Evolutionary conservation across 2,329 filamentous ascomycete genomes (phyloP).

Genomic region (Pseudogymnoascus sp.): DNA sequence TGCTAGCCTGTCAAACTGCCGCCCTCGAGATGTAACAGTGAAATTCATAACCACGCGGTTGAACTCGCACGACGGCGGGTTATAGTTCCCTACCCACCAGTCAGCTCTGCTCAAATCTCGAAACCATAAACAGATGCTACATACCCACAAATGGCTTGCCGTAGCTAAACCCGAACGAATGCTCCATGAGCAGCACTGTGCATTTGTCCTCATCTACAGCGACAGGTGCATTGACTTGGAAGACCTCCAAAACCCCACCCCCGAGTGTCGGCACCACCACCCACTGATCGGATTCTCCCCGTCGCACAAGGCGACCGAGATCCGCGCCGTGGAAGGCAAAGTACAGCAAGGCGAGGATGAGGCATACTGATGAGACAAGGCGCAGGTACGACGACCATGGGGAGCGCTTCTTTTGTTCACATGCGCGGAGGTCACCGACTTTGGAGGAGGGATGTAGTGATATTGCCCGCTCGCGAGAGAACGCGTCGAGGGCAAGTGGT

Average conservation of each 20-base stretch:
- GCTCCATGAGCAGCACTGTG: slow-evolving; percentile 56
- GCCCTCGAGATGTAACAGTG: slow-evolving; percentile 62
- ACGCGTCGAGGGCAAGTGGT: not conserved
- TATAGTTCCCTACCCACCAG: slow-evolving; percentile 46
- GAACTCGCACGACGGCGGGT: slow-evolving; percentile 61
- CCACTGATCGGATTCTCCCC: not conserved
- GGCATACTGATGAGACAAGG: not conserved
- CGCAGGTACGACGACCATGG: not conserved
- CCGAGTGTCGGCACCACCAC: not conserved
- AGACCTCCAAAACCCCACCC: slow-evolving; percentile 47
- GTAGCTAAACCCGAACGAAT: slow-evolving; percentile 67
- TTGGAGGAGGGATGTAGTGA: not conserved
- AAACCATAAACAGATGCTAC: slow-evolving; percentile 23
- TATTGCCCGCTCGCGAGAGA: not conserved
- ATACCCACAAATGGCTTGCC: slow-evolving; percentile 65
- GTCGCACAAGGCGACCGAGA: not conserved
- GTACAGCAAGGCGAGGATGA: not conserved
- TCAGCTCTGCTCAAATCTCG: not conserved
- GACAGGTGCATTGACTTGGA: slow-evolving; percentile 63
- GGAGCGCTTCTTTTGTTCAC: not conserved
- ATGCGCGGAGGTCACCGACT: not conserved
- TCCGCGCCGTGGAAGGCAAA: not conserved
- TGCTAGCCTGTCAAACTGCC: slow-evolving; percentile 70
- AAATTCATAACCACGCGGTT: slow-evolving; percentile 70
- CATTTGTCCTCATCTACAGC: slow-evolving; percentile 32